Evolutionary conservation across 2,329 filamentous ascomycete genomes (phyloP), one percentile per base, ranked within the genome.

Genomic region (Whalleya microplaca): DNA sequence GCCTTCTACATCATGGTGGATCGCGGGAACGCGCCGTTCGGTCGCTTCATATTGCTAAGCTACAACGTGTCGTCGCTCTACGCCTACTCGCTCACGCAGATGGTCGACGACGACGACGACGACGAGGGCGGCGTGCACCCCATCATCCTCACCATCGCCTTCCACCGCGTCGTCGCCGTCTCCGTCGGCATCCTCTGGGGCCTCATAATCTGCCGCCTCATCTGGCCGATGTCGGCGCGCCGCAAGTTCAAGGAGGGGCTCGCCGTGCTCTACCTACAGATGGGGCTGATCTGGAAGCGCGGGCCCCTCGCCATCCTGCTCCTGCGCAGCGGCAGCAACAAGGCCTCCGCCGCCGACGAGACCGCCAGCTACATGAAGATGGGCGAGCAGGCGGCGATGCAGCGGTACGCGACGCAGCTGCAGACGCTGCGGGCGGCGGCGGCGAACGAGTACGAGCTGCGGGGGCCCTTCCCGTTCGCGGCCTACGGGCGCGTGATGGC

Each of bases 41-140:
- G 93, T 42, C 88, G 95, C 49, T 98, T 97, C 70, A 95, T 96
- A 60, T 84, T 98, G 69, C 83, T 99, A 45, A 96, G 94, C 1
- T 99, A 98, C 80, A 99, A 99, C 69, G 87, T 99, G 43, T 94
- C 91, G 18, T 92, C 92, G 7, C 82, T 99, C 2, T 99, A 99
- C 72, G 92, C 93, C 9, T 99, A 98, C 75, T 95, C 91, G 51
- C 81, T 98, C 9, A 89, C 90, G 0, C 88, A 92, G 60, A 84
- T 84, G 59, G 92, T 96, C 46, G 85, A 89, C 3, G 87, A 92
- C 46, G 88, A 91, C 52, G 87, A 96, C 55, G 92, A 96, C 45
- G 92, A 96, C 63, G 93, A 98, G 73, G 92, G 92, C 23, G 93
- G 92, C 5, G 80, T 86, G 3, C 84, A 89, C 57, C 95, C 95